Evolutionary conservation across 495 filamentous ascomycete genomes (phyloP).

Genomic region (Podospora bellae-mahoneyi): DNA sequence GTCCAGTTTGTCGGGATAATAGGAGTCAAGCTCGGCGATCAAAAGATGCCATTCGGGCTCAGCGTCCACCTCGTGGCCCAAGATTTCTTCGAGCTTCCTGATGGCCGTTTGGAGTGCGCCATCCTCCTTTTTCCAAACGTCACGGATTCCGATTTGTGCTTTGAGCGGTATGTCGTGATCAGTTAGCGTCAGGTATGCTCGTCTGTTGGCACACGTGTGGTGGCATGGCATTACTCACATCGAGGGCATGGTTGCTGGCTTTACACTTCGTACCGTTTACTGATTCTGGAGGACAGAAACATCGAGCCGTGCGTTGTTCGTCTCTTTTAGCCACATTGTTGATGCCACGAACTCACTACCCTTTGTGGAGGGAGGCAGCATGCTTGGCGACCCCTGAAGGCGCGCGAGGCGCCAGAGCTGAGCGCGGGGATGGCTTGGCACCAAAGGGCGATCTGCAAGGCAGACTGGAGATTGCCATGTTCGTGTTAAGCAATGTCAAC

Average conservation of each 20-base stretch:
- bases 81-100: slow-evolving; percentile 20
- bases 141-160: slow-evolving; percentile 36
- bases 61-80: slow-evolving; percentile 34
- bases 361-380: not conserved
- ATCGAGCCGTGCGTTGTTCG: not conserved
- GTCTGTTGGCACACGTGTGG: not conserved
- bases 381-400: slow-evolving; percentile 2
- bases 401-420: slow-evolving; percentile 19
- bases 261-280: not conserved
- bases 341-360: not conserved
- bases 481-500: not conserved
- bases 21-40: slow-evolving; percentile 25
- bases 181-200: not conserved
- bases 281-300: not conserved
- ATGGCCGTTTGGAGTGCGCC: slow-evolving; percentile 25
- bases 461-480: not conserved
- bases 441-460: slow-evolving; percentile 18
- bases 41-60: slow-evolving; percentile 37
- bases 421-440: slow-evolving; percentile 19
- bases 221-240: not conserved
- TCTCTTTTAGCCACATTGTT: not conserved
- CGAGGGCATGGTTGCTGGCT: not conserved
- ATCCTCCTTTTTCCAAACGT: slow-evolving; percentile 34
- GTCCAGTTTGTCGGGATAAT: slow-evolving; percentile 34
- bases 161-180: slow-evolving; percentile 33